Base-by-base conservation (phyloP, 257 asterid species). In the Salvia rosmarinus region DNA sequence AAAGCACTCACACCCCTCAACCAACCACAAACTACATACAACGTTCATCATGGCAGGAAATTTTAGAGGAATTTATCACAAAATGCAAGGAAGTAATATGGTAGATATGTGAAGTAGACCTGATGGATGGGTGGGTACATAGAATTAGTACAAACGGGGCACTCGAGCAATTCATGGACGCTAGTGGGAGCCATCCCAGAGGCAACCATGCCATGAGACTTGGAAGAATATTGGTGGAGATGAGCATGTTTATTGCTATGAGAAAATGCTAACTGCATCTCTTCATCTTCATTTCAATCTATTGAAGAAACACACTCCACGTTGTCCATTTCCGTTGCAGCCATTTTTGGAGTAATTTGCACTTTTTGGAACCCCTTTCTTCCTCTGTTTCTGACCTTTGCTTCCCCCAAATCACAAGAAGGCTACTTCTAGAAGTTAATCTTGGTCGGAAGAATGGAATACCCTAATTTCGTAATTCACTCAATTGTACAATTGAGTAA, bases 121-220 rank as follows among this genome's bases (percentile, higher is more conserved):
- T 77, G 82, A 71, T 74, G 79, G 49, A 78, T 72, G 3, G 77
- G 78, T 12, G 82, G 63, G 73, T 75, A 80, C 75, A 50, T 67
- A 52, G 74, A 73, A 23, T 43, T 73, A 54, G 82, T 79, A 64
- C 98, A 92, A 77, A 92, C 98, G 17, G 98, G 98, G 78, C 97
- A 91, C 85, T 91, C 97, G 25, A 91, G 93, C 87, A 91, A 86
- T 82, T 91, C 98, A 76, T 88, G 90, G 42, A 91, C 96, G 57
- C 91, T 85, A 3, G 96, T 81, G 11, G 93, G 95, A 14, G 60
- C 91, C 72, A 81, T 72, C 73, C 85, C 90, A 54, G 88, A 39
- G 7, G 81, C 76, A 21, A 81, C 63, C 42, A 73, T 51, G 69
- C 74, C 84, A 39, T 67, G 89, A 76, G 89, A 77, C 83, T 88